Evolutionary conservation across 164 flowering plant genomes (phyloP).

Genomic region (Chloranthus sessilifolius): DNA sequence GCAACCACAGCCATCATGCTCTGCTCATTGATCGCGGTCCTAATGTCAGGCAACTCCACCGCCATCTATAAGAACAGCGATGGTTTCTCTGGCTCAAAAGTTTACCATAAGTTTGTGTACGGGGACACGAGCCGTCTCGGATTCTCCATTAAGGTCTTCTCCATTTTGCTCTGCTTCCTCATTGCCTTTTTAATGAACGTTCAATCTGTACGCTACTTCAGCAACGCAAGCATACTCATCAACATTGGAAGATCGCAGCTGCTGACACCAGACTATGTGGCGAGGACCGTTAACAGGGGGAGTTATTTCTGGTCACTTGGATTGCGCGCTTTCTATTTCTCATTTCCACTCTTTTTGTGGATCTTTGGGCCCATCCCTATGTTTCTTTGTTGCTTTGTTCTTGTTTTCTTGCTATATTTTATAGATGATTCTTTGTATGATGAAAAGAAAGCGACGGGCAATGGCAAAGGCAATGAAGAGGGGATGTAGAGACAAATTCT

Average conservation of each 20-base stretch:
- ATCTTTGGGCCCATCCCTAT: slow-evolving; percentile 86
- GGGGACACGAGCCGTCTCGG: slow-evolving; percentile 50
- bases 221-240: slow-evolving; percentile 84
- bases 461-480: no score
- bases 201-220: slow-evolving; percentile 81
- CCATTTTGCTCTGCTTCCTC: slow-evolving; percentile 62
- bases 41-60: slow-evolving; percentile 42
- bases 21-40: slow-evolving; percentile 62
- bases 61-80: background rate
- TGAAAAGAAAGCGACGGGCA: no score
- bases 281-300: slow-evolving; percentile 47
- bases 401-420: slow-evolving; percentile 57
- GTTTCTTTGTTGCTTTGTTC: slow-evolving; percentile 44
- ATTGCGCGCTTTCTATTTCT: slow-evolving; percentile 71
- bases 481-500: no score
- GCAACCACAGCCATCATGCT: slow-evolving; percentile 83
- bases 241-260: no score
- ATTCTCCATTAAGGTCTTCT: slow-evolving; percentile 66
- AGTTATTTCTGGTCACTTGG: slow-evolving; percentile 90
- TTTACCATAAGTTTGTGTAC: slow-evolving; percentile 16
- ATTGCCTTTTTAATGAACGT: slow-evolving; percentile 65
- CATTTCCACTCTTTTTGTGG: slow-evolving; percentile 84
- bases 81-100: background rate
- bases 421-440: slow-evolving; percentile 45
- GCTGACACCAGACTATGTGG: slow-evolving; percentile 54